Base-by-base conservation (phyloP, 495 filamentous ascomycete genomes). In the Penicillium atrosanguineum region DNA sequence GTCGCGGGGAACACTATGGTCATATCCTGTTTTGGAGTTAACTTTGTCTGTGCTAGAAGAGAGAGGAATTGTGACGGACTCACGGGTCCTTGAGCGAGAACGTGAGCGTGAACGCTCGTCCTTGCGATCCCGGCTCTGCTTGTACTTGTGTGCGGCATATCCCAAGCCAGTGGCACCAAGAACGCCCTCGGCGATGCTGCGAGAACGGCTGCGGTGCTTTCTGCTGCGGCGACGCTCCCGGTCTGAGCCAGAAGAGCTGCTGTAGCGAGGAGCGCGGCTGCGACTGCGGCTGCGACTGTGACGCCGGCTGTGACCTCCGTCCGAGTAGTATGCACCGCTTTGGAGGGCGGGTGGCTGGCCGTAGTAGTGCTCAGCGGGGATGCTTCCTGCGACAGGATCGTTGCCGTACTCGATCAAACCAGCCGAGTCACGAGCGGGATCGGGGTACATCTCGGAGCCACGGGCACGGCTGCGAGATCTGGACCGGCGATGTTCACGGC, bases 351-450 rank as follows among this genome's bases (percentile, higher is more conserved):
- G 23, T 12, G 76, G 73, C 12, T 75, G 74, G 28, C 79, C 74
- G 55, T 82, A 78, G 57, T 79, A 79, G 55, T 80, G 75, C 42
- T 71, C 73, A 44, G 67, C 62, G 12, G 77, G 75, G 28, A 75
- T 75, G 46, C 72, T 77, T 39, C 77, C 76, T 62, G 79, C 72
- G 34, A 88, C 79, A 45, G 85, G 84, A 43, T 82, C 78, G 41
- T 81, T 79, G 55, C 88, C 90, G 72, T 93, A 93, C 68, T 91
- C 88, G 73, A 95, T 89, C 72, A 94, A 77, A 53, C 83, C 86
- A 73, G 81, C 74, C 38, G 71, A 83, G 68, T 82, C 78, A 56
- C 77, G 76, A 34, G 73, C 69, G 55, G 79, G 79, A 63, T 84
- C 80, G 52, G 79, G 69, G 56, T 81, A 83, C 63, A 69, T 75